phyloP scores from a whole-genome alignment of 2,329 filamentous ascomycete genomes.

The Bipolaris gigantea region DNA sequence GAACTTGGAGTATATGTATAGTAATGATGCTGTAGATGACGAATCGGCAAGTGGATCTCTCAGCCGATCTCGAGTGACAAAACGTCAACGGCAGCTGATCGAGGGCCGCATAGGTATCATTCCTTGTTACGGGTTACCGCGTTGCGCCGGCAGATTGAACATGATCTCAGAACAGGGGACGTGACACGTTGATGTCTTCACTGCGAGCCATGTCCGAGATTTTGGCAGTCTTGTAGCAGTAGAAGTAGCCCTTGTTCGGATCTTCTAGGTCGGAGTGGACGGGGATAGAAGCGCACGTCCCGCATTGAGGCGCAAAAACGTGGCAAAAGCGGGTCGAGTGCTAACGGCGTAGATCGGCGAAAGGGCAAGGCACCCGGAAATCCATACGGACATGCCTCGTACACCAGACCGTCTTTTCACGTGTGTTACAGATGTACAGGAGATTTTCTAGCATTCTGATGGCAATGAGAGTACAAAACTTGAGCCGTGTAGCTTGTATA shows the following conservation, averaged over 20 bases:
- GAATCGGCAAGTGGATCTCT: neutral
- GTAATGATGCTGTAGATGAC: neutral
- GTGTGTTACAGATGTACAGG: constrained; percentile 28
- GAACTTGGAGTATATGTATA: neutral
- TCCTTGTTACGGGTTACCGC: constrained; percentile 3
- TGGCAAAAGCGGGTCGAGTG: constrained; percentile 18
- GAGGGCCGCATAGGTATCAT: neutral
- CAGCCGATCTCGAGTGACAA: constrained; percentile 7
- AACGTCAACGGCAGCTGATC: constrained; percentile 8
- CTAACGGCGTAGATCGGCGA: constrained; percentile 29
- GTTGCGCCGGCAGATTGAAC: constrained; percentile 5
- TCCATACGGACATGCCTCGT: constrained; percentile 5
- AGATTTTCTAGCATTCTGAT: constrained; percentile 4
- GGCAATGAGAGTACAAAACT: neutral
- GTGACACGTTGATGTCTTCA: constrained; percentile 9
- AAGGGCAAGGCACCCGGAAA: constrained; percentile 24
- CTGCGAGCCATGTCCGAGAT: constrained; percentile 10
- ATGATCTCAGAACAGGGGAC: neutral
- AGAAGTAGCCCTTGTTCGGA: constrained; percentile 3
- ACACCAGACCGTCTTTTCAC: constrained; percentile 10
- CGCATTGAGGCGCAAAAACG: constrained; percentile 14
- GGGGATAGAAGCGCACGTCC: constrained; percentile 4
- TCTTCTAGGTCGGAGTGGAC: constrained; percentile 4
- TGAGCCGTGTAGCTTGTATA: neutral
- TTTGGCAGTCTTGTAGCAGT: constrained; percentile 9